Percentiles rank a stretch among this genome's conserved stretches.
Evolutionary conservation across 176 grass and related monocot genomes (phyloP).

Genomic region (Miscanthus lutarioriparius): DNA sequence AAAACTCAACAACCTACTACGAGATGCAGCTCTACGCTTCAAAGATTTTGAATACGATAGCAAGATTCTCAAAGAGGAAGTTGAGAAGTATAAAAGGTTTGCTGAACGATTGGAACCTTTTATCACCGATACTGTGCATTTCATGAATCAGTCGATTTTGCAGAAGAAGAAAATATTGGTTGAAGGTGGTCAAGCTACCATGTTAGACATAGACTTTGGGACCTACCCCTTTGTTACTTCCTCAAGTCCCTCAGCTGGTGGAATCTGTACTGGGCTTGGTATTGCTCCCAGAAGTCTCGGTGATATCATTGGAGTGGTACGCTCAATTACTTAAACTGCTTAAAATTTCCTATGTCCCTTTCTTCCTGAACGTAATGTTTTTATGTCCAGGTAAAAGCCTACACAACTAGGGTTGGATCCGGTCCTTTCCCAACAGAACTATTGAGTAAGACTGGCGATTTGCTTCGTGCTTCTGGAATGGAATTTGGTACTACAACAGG

Average conservation of each 20-base stretch:
- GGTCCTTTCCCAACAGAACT: constrained; percentile 94
- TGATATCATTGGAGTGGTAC: constrained; percentile 90
- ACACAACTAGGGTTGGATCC: constrained; percentile 89
- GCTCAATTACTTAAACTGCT: constrained; percentile 10
- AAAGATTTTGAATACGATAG: constrained; percentile 64
- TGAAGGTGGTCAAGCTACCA: constrained; percentile 95
- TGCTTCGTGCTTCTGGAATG: constrained; percentile 72
- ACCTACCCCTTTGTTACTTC: constrained; percentile 97
- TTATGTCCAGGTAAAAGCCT: constrained; percentile 77
- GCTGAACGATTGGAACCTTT: constrained; percentile 66
- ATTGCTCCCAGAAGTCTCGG: constrained; percentile 79
- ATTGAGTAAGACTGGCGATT: constrained; percentile 64
- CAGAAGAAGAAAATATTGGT: constrained; percentile 96
- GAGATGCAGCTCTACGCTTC: constrained; percentile 66
- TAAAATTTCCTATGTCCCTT: not conserved
- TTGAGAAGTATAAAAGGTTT: constrained; percentile 79
- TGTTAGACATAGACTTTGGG: constrained; percentile 98
- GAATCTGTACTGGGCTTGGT: constrained; percentile 90
- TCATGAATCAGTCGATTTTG: constrained; percentile 71
- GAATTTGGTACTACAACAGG: constrained; percentile 93
- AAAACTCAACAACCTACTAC: constrained; percentile 69
- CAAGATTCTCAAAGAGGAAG: constrained; percentile 69
- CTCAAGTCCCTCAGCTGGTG: constrained; percentile 88
- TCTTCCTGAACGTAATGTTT: not conserved
- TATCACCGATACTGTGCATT: constrained; percentile 80